These are phyloP conservation scores for Akanthomyces uredinophilus DNA, from an alignment of 2,329 filamentous ascomycete species.

Conservation along the genomic window DNA sequence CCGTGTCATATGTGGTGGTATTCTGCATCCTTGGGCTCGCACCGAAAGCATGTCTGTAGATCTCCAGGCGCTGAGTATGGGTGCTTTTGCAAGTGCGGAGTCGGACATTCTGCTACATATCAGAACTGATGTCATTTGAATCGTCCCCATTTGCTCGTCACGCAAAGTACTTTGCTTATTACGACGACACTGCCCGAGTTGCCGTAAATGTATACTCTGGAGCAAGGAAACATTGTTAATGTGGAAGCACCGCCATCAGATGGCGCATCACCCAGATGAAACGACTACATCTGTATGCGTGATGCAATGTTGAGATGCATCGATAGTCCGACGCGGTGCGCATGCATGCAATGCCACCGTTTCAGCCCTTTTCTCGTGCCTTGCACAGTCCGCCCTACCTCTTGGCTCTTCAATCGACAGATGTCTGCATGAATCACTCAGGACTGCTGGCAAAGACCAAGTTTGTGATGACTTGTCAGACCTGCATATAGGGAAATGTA, in stretches of 20 bases:
- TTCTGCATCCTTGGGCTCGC: too few species aligned
- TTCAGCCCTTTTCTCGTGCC: not conserved
- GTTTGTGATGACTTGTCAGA: not conserved
- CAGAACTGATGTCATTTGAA: too few species aligned
- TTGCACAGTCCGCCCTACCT: not conserved
- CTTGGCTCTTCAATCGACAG: not conserved
- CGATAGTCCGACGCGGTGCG: not conserved
- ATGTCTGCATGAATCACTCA: not conserved
- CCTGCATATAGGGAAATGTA: not conserved
- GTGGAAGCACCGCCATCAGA: not conserved
- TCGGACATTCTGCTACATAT: too few species aligned
- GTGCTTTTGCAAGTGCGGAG: too few species aligned
- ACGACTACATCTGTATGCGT: not conserved
- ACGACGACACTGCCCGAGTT: too few species aligned
- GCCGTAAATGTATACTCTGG: not conserved
- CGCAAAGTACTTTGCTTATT: too few species aligned
- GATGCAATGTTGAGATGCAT: not conserved
- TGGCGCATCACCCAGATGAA: not conserved
- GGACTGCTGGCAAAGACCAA: not conserved
- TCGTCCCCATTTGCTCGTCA: too few species aligned
- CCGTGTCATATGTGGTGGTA: too few species aligned
- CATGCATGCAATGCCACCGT: not conserved
- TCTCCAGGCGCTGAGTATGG: too few species aligned
- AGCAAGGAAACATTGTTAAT: not conserved
- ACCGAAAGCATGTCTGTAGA: too few species aligned